Evolutionary conservation across 1,284 basidiomycete genomes (phyloP).

Genomic region (Puccinia brachypodii): DNA sequence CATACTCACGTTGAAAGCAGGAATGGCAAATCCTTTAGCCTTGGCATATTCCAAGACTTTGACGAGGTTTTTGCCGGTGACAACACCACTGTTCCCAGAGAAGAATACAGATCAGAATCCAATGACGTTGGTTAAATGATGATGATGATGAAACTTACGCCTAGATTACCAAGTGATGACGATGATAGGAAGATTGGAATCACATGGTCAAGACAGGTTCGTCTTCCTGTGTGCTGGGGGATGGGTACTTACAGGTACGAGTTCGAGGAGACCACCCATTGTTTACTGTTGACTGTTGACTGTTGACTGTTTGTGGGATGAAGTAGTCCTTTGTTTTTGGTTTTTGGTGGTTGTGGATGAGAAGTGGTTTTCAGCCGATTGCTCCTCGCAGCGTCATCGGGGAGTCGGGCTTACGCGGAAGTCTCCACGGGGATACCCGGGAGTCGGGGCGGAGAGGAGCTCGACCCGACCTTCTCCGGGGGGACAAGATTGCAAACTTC

Average conservation of each 20-base stretch:
- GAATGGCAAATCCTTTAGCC: conserved; percentile 43
- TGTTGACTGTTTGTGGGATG: too few relatives aligned
- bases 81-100: conserved; percentile 36
- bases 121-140: not conserved
- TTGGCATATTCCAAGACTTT: conserved; percentile 47
- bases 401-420: too few relatives aligned
- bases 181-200: conserved; percentile 1
- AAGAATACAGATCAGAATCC: not conserved
- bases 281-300: not conserved
- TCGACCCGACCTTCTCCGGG: too few relatives aligned
- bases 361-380: too few relatives aligned
- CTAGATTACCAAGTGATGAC: not conserved
- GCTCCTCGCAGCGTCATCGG: too few relatives aligned
- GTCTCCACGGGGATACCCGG: too few relatives aligned
- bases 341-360: too few relatives aligned
- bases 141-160: conserved; percentile 12
- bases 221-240: not conserved
- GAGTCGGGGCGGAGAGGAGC: too few relatives aligned
- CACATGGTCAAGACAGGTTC: not conserved
- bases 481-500: too few relatives aligned
- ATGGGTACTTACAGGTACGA: conserved; percentile 36
- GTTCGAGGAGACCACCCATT: conserved; percentile 40
- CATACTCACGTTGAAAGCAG: conserved; percentile 45
- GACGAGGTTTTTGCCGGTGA: conserved; percentile 47
- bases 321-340: too few relatives aligned